Evolutionary conservation across 306 rosid species (phyloP), one percentile per base, ranked within the genome.

Genomic region (Leucaena leucocephala): DNA sequence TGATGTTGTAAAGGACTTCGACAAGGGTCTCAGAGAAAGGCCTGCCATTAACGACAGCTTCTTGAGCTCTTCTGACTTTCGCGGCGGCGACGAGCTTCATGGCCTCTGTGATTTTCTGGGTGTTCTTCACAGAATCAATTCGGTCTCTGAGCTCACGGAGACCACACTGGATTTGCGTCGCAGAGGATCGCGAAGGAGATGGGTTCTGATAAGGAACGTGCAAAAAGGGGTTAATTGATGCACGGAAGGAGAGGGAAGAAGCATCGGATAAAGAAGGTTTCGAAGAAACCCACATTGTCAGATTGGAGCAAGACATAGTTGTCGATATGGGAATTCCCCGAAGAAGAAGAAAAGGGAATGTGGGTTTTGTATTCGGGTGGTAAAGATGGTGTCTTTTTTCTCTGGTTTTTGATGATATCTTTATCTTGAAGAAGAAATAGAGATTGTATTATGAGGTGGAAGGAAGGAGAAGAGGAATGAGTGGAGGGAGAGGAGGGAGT

Each of bases 61-160:
- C 95, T 77, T 90, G 92, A 21, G 95, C 95, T 78, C 92, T 77
- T 12, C 95, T 86, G 80, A 90, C 95, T 81, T 87, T 88, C 8
- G 92, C 95, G 4, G 95, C 95, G 0, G 95, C 92, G 46, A 90
- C 95, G 48, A 90, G 95, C 89, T 90, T 90, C 92, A 88, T 90
- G 68, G 95, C 95, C 81, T 90, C 95, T 0, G 95, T 90, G 59
- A 90, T 90, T 74, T 90, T 90, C 89, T 86, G 92, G 77, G 95
- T 90, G 77, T 83, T 90, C 71, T 84, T 88, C 8, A 90, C 95
- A 0, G 92, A 90, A 8, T 64, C 84, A 49, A 90, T 88, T 48
- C 95, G 88, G 0, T 66, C 85, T 2, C 92, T 80, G 67, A 90
- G 90, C 80, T 90, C 95, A 21, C 95, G 90, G 66, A 90, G 88